Conservation (phyloP, 1,139 yeast genomes). For the Debaryomyces psychrophilus region DNA sequence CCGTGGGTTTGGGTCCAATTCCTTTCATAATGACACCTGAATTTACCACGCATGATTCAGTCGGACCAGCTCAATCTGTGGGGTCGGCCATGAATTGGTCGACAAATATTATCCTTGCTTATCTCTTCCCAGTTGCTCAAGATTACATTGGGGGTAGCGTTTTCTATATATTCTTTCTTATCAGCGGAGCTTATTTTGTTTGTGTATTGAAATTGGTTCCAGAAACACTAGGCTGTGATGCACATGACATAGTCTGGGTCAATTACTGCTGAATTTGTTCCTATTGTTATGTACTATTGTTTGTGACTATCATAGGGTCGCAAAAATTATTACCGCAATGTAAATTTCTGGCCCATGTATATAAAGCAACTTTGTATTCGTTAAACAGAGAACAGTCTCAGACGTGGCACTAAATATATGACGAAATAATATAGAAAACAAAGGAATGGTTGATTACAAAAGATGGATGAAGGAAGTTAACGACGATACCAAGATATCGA, state of each 20-base stretch:
- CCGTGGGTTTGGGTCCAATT: slow-evolving; percentile 87
- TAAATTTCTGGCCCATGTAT: slow-evolving; percentile 1
- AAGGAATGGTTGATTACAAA: slow-evolving; percentile 44
- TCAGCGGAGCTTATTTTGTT: slow-evolving; percentile 25
- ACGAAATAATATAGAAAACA: not conserved
- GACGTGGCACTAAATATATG: not conserved
- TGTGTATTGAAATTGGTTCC: slow-evolving; percentile 32
- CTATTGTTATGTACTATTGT: slow-evolving; percentile 7
- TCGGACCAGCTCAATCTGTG: slow-evolving; percentile 81
- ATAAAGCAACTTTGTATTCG: not conserved
- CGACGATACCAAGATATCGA: slow-evolving; percentile 55
- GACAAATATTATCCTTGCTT: slow-evolving; percentile 78
- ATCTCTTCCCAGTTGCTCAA: slow-evolving; percentile 60
- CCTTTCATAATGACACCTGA: slow-evolving; percentile 86
- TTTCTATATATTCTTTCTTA: slow-evolving; percentile 32
- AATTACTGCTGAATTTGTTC: slow-evolving; percentile 1
- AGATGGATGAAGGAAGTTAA: slow-evolving; percentile 59
- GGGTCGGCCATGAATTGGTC: slow-evolving; percentile 88
- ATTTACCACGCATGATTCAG: slow-evolving; percentile 71
- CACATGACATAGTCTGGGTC: slow-evolving; percentile 35
- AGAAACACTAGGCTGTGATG: slow-evolving; percentile 35
- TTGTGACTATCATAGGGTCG: not conserved
- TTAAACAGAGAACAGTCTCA: not conserved
- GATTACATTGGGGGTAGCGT: slow-evolving; percentile 31
- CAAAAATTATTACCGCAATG: slow-evolving; percentile 4